Base-by-base conservation (phyloP, 352 stramenopile species). In the Globisporangium abappressorium region DNA sequence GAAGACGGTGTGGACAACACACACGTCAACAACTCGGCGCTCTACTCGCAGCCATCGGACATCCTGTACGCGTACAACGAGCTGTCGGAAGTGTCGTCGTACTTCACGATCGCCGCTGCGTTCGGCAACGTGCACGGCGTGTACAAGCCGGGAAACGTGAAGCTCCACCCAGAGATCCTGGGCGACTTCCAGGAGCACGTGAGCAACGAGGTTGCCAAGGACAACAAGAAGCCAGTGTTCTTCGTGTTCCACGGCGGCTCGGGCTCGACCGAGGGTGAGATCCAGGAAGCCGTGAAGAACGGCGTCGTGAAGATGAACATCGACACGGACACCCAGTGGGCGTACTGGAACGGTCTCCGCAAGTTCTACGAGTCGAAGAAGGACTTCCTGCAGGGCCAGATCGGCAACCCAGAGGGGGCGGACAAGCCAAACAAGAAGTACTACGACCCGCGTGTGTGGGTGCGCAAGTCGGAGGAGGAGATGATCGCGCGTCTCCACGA, bases 281-380 rank as follows among this genome's bases (percentile, higher is more conserved):
- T 99, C 83, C 83, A 97, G 78, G 92, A 97, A 68, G 92, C 97
- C 74, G 97, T 99, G 70, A 83, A 95, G 75, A 97, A 97, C 68
- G 97, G 97, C 75, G 96, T 99, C 56, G 94, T 99, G 71, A 99
- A 99, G 92, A 99, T 99, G 97, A 99, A 99, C 93, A 98, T 99
- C 77, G 97, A 99, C 87, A 99, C 97, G 70, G 97, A 99, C 83
- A 99, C 96, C 68, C 97, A 99, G 89, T 99, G 97, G 97, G 92
- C 95, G 60, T 99, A 98, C 95, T 99, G 97, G 97, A 93, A 99
- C 78, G 97, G 97, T 74, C 89, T 99, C 68, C 93, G 98, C 91
- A 89, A 93, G 75, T 99, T 98, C 77, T 98, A 99, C 84, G 86
- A 95, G 70, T 91, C 93, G 66, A 98, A 99, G 89, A 97, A 98